A percentile compares a stretch with the other conserved stretches of the same genome.
phyloP scores from a whole-genome alignment of 108 stramenopile species.

The Cyclostephanos invisitatus region DNA sequence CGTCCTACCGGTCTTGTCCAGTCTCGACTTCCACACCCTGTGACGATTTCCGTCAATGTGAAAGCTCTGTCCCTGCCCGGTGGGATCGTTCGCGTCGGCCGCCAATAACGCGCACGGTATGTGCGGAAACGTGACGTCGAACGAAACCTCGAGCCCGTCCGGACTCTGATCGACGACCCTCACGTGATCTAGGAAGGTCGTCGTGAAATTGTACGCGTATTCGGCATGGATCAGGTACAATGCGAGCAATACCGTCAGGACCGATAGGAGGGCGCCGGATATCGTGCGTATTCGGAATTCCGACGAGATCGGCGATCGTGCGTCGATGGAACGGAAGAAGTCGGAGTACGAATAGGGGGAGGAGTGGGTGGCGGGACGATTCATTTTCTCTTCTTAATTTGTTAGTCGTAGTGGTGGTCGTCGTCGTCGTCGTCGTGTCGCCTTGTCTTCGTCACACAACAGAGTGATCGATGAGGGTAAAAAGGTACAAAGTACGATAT shows the following conservation, averaged over 20 bases:
- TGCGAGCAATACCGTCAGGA: slow-evolving; percentile 44
- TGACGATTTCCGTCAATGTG: slow-evolving; percentile 69
- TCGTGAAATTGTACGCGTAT: slow-evolving; percentile 69
- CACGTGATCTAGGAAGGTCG: slow-evolving; percentile 59
- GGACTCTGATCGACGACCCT: slow-evolving; percentile 87
- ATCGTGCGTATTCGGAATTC: slow-evolving; percentile 85
- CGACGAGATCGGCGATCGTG: slow-evolving; percentile 70
- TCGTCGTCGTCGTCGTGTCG: no score
- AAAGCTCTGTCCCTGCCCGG: slow-evolving; percentile 83
- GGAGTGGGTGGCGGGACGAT: not conserved
- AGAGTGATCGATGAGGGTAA: no score
- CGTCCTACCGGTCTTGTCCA: slow-evolving; percentile 44
- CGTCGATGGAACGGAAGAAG: slow-evolving; percentile 56
- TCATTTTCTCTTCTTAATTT: not conserved
- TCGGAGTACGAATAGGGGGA: slow-evolving; percentile 22
- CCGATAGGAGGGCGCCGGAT: slow-evolving; percentile 41
- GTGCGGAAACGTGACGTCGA: slow-evolving; percentile 86
- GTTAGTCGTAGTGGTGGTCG: no score
- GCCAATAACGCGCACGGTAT: slow-evolving; percentile 82
- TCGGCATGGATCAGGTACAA: slow-evolving; percentile 69
- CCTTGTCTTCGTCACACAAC: no score
- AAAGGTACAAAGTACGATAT: no score
- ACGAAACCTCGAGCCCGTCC: slow-evolving; percentile 78
- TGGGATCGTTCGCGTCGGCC: slow-evolving; percentile 92
- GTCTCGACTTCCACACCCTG: slow-evolving; percentile 86